Percentiles rank a stretch among this genome's conserved stretches.
These are phyloP conservation scores for Solanum stenotomum DNA, from an alignment of 257 asterid species.

Conservation along the genomic window DNA sequence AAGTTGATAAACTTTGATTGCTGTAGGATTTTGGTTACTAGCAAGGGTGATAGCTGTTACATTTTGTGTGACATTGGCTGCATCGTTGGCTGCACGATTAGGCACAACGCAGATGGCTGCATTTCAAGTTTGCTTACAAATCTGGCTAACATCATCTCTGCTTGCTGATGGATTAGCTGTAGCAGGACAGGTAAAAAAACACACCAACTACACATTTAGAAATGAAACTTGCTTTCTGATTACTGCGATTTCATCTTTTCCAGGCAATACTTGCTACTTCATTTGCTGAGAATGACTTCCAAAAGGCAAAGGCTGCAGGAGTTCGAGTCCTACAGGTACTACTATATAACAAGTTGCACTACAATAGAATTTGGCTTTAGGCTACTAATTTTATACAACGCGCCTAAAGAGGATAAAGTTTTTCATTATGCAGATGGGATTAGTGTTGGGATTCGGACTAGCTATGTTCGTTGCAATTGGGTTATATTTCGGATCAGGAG, in stretches of 20 bases:
- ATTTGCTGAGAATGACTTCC: conserved; percentile 78
- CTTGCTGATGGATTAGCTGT: conserved; percentile 98
- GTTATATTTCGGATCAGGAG: conserved; percentile 65
- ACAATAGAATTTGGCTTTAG: not conserved
- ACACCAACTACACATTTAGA: not conserved
- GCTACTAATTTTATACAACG: not conserved
- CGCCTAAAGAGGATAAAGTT: too few relatives aligned
- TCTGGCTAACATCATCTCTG: conserved; percentile 90
- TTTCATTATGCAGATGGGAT: conserved; percentile 59
- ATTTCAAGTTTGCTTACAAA: conserved; percentile 84
- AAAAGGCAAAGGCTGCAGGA: conserved; percentile 72
- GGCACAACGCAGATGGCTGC: conserved; percentile 93
- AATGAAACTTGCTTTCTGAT: not conserved
- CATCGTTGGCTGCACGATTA: conserved; percentile 75
- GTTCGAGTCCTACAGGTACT: conserved; percentile 76
- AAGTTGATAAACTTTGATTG: not conserved
- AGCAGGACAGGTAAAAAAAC: conserved; percentile 77
- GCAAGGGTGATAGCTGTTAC: conserved; percentile 88
- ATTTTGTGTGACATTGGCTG: conserved; percentile 70
- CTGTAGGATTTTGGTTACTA: conserved; percentile 52
- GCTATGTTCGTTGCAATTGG: conserved; percentile 67
- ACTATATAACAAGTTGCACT: too few relatives aligned
- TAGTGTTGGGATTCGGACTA: conserved; percentile 71
- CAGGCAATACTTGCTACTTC: too few relatives aligned
- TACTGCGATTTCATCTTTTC: too few relatives aligned